Base-by-base conservation (phyloP, 1,139 yeast species). In the Hansenula lynferdii region DNA sequence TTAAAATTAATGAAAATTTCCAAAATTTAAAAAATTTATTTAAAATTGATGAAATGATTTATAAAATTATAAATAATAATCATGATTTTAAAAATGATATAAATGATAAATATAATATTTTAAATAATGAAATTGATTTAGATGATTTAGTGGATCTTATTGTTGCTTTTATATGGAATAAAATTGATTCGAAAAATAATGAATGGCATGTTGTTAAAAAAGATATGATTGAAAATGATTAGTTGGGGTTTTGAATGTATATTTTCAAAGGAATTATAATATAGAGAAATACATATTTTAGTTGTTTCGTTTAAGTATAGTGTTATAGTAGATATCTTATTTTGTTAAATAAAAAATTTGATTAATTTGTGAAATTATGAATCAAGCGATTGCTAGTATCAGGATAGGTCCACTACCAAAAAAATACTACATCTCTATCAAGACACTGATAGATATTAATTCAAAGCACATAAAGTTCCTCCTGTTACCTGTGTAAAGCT, bases 191-290 rank as follows among this genome's bases (percentile, higher is more conserved):
- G 14, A 50, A 44, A 37, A 44, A 48, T 30, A 44, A 44, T 33
- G 57, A 53, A 27, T 53, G 57, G 57, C 54, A 51, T 31, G 42
- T 53, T 17, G 53, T 50, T 8, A 42, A 31, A n/a, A 23, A 31
- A 11, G 27, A 31, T 3, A 14, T 23, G 16, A 11, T 31, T 11
- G n/a, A n/a, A 8, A 28, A 23, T 31, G 27, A 23, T 11, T 20
- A 31, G n/a, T n/a, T n/a, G n/a, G n/a, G n/a, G n/a, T n/a, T n/a
- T n/a, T n/a, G n/a, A n/a, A n/a, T n/a, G n/a, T n/a, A n/a, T n/a
- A n/a, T n/a, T n/a, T n/a, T n/a, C n/a, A 14, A 27, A 37, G 21
- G 10, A 9, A 12, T 39, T 38, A 20, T 30, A 26, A 19, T 8
- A 40, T 37, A 8, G 41, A 44, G 21, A 47, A 48, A 16, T 42